Conservation (phyloP, 495 filamentous ascomycete genomes). For the Aspergillus heteromorphus region DNA sequence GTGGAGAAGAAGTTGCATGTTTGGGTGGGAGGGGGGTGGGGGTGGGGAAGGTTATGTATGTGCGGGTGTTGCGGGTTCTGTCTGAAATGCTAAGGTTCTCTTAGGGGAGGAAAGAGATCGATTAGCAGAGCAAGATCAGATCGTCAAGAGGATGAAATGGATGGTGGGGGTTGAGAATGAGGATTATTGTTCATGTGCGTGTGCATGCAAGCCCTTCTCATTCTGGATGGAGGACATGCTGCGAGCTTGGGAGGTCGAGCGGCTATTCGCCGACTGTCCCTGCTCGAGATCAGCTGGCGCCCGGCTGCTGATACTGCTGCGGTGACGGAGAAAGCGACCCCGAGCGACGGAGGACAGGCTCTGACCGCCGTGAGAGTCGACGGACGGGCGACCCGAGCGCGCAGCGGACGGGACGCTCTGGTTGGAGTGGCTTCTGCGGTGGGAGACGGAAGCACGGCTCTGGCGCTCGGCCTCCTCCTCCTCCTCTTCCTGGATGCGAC, state of each 20-base stretch:
- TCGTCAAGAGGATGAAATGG: too few species aligned
- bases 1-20: too few species aligned
- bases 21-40: too few species aligned
- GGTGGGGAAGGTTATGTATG: background rate
- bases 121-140: too few species aligned
- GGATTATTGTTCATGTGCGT: too few species aligned
- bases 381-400: constrained; percentile 24
- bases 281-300: constrained; percentile 30
- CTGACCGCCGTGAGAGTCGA: constrained; percentile 28
- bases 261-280: constrained; percentile 18
- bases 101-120: too few species aligned
- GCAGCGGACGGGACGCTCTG: constrained; percentile 18
- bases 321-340: constrained; percentile 37
- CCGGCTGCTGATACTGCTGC: constrained; percentile 21
- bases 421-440: constrained; percentile 23
- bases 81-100: too few species aligned
- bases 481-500: constrained; percentile 44
- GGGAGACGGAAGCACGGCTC: constrained; percentile 24
- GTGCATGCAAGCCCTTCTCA: background rate
- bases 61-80: too few species aligned
- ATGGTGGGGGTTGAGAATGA: too few species aligned
- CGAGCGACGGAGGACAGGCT: constrained; percentile 28
- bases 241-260: background rate
- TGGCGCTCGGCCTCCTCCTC: constrained; percentile 30
- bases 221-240: background rate